A percentile compares a stretch with the other conserved stretches of the same genome.
Evolutionary conservation across 1,284 basidiomycete genomes (phyloP).

Genomic region (Tylopilus orsonianus): DNA sequence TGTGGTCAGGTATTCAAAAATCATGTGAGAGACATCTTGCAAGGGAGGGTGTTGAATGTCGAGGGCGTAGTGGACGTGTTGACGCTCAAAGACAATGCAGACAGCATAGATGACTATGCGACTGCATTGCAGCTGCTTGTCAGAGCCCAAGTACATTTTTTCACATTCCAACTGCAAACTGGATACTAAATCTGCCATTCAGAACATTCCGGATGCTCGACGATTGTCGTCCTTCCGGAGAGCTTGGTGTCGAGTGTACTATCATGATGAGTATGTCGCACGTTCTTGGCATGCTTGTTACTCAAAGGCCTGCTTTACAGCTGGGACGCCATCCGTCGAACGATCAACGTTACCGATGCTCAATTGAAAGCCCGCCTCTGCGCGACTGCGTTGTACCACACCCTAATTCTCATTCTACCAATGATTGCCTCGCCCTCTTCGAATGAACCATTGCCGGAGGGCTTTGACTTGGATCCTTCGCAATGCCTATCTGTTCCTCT

Average conservation of each 20-base stretch:
- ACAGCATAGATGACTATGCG: conserved; percentile 57
- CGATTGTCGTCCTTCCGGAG: conserved; percentile 67
- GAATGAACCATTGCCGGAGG: conserved; percentile 42
- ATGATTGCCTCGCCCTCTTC: conserved; percentile 25
- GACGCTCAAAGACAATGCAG: conserved; percentile 67
- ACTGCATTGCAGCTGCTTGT: conserved; percentile 64
- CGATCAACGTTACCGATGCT: conserved; percentile 66
- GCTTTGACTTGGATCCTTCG: conserved; percentile 52
- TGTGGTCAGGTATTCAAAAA: conserved; percentile 60
- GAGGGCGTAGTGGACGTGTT: conserved; percentile 73
- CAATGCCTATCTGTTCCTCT: conserved; percentile 56
- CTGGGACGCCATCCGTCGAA: conserved; percentile 70
- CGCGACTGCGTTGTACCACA: conserved; percentile 67
- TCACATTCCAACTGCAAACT: background rate
- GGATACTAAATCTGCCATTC: conserved; percentile 10
- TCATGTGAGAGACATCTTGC: conserved; percentile 61
- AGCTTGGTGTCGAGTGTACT: conserved; percentile 85
- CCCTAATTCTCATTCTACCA: conserved; percentile 50
- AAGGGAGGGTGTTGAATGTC: conserved; percentile 63
- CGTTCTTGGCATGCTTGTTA: conserved; percentile 5
- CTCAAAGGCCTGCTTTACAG: conserved; percentile 39
- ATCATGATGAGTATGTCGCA: conserved; percentile 78
- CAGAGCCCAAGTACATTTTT: conserved; percentile 49
- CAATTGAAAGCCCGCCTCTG: conserved; percentile 67
- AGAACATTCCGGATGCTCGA: conserved; percentile 72